phyloP scores from a whole-genome alignment of 176 grass and related monocot species.

The Cenchrus purpureus region DNA sequence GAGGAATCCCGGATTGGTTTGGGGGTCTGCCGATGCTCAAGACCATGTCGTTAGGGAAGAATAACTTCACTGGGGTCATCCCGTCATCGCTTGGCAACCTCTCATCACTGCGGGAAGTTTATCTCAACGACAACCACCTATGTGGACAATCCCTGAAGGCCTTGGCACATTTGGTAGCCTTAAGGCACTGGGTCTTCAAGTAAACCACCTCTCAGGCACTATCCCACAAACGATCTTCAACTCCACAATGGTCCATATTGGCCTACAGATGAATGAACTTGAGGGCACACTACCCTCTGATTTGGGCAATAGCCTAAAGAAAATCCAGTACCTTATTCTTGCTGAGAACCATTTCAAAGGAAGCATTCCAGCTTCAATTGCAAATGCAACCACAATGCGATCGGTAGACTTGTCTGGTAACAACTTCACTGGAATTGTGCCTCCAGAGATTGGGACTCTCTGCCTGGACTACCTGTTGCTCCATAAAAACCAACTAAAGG shows the following conservation, averaged over 20 bases:
- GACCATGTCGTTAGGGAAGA: neutral
- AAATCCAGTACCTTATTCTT: conserved; percentile 36
- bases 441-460: conserved; percentile 41
- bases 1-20: conserved; percentile 9
- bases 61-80: conserved; percentile 12
- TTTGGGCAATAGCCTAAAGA: conserved; percentile 39
- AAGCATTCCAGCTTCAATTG: conserved; percentile 35
- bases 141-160: neutral
- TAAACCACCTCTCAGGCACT: conserved; percentile 32
- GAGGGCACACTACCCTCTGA: conserved; percentile 39
- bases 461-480: conserved; percentile 27
- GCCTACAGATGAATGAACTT: conserved; percentile 37
- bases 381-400: conserved; percentile 37
- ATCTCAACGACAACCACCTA: conserved; percentile 17
- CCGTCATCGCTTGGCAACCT: conserved; percentile 20
- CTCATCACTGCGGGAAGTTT: neutral
- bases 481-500: neutral
- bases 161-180: neutral
- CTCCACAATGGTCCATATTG: conserved; percentile 28
- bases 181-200: neutral
- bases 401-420: conserved; percentile 41
- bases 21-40: neutral
- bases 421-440: conserved; percentile 45
- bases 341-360: conserved; percentile 40
- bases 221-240: conserved; percentile 44